Evolutionary conservation across 495 filamentous ascomycete species (phyloP), one percentile per base, ranked within the genome.

Genomic region (Penicillium paxilli): DNA sequence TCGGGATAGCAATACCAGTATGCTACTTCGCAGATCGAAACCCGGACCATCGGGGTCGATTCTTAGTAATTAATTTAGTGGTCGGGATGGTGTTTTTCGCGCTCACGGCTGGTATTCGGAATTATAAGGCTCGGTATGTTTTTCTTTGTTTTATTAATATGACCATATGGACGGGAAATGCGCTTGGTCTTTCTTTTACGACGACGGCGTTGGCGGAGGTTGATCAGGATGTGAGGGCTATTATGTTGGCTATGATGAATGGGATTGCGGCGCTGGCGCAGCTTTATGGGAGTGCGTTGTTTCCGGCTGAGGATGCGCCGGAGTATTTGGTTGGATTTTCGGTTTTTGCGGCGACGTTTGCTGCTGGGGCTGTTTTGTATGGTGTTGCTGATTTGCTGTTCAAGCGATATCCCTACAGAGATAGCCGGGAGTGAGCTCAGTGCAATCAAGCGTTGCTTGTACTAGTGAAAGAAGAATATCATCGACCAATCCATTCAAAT

Each of bases 111-210:
- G 44, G 17, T 2, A 49, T 55, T 20, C 17, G n/a, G 23, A 44
- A 55, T 24, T 19, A 49, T 25, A 55, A 17, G 9, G 52, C 45
- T 1, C 22, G 45, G 11, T 55, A 49, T 49, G 20, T 55, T 10
- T 49, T 55, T 23, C 37, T 49, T 12, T 55, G 52, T 14, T 49
- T 44, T n/a, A 55, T 44, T 24, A 49, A 49, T 12, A 41, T 49
- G 35, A 55, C 45, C 3, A 42, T 55, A 11, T 44, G 45, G 52
- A 55, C 52, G 19, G 35, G 45, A 3, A 49, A 35, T 33, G 37
- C 45, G 24, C 35, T 49, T 3, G 52, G 23, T 16, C 24, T 55
- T 30, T 55, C 52, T 14, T 55, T 55, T 44, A 12, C 37, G 17
- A 49, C 45, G 21, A 49, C 52, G 1, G 23, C 45, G 19, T 28